Conservation (phyloP, 495 filamentous ascomycete species). For the Xylaria nigripes region DNA sequence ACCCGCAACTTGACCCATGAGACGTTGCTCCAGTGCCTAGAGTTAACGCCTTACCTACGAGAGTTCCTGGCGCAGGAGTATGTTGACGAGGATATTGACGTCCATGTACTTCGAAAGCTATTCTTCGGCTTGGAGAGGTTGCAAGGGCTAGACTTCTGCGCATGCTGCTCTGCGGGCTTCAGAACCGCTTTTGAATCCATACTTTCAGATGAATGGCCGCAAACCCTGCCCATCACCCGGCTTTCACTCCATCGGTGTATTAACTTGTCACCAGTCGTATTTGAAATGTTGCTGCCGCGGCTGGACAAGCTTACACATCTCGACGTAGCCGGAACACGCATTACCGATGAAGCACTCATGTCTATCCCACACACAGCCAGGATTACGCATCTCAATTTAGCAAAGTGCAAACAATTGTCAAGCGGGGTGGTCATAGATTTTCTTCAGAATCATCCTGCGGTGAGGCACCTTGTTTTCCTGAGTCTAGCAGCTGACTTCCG, state of each 20-base stretch:
- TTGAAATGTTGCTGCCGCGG: slow-evolving; percentile 63
- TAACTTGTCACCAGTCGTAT: slow-evolving; percentile 58
- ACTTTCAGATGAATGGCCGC: slow-evolving; percentile 36
- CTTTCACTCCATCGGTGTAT: slow-evolving; percentile 78
- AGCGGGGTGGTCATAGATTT: slow-evolving; percentile 63
- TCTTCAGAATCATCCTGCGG: slow-evolving; percentile 63
- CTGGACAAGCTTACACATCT: slow-evolving; percentile 66
- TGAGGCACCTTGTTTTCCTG: slow-evolving; percentile 58
- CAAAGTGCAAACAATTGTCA: slow-evolving; percentile 65
- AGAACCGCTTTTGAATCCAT: slow-evolving; percentile 45
- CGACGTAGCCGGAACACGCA: slow-evolving; percentile 70
- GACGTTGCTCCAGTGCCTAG: slow-evolving; percentile 67
- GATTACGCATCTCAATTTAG: slow-evolving; percentile 74
- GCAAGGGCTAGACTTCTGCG: slow-evolving; percentile 70
- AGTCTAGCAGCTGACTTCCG: slow-evolving; percentile 69
- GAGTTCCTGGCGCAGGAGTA: slow-evolving; percentile 82
- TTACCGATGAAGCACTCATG: slow-evolving; percentile 63
- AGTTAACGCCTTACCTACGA: slow-evolving; percentile 66
- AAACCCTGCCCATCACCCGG: slow-evolving; percentile 52
- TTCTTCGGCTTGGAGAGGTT: slow-evolving; percentile 66
- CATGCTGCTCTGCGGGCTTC: slow-evolving; percentile 64
- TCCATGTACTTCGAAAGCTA: slow-evolving; percentile 60
- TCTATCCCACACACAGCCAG: slow-evolving; percentile 63
- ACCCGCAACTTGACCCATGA: slow-evolving; percentile 73
- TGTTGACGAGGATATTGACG: slow-evolving; percentile 68